Percentiles rank a stretch among this genome's conserved stretches.
Evolutionary conservation across 108 stramenopile genomes (phyloP).

Genomic region (Parmales sp.): DNA sequence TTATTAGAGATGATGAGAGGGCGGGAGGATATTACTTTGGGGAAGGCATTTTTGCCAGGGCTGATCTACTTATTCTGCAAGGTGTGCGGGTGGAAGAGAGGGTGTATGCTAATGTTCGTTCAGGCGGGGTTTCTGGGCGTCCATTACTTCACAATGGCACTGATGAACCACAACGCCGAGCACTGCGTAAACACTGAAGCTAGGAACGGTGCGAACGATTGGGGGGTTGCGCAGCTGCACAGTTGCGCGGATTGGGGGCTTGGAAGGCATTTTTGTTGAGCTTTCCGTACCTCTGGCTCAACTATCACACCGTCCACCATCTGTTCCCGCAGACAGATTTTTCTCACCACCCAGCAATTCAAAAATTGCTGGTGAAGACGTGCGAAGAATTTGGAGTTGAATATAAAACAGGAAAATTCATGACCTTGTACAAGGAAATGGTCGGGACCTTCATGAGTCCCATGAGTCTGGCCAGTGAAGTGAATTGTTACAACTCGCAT

Average conservation of each 20-base stretch:
- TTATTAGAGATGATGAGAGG: slow-evolving; percentile 14
- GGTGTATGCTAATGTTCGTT: slow-evolving; percentile 5
- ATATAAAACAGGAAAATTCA: slow-evolving; percentile 7
- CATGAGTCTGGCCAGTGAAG: not conserved
- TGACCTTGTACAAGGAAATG: slow-evolving; percentile 15
- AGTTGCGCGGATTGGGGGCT: slow-evolving; percentile 15
- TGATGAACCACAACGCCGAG: slow-evolving; percentile 22
- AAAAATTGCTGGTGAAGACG: slow-evolving; percentile 15
- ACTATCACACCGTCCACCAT: slow-evolving; percentile 19
- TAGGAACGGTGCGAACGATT: slow-evolving; percentile 13
- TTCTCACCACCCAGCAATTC: slow-evolving; percentile 17
- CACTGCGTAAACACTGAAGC: not conserved
- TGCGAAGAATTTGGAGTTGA: slow-evolving; percentile 15
- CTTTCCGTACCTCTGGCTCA: slow-evolving; percentile 13
- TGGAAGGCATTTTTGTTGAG: slow-evolving; percentile 5
- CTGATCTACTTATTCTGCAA: not conserved
- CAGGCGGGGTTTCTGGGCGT: slow-evolving; percentile 1
- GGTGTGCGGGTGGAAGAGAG: slow-evolving; percentile 11
- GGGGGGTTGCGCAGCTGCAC: slow-evolving; percentile 14
- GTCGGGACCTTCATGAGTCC: not conserved
- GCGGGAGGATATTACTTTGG: slow-evolving; percentile 10
- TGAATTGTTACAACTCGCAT: slow-evolving; percentile 2
- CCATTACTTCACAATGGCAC: slow-evolving; percentile 20
- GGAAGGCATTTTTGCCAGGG: slow-evolving; percentile 11
- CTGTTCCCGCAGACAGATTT: slow-evolving; percentile 15